Evolutionary conservation across 2,329 filamentous ascomycete species (phyloP).

Genomic region (Lachnellula hyalina): DNA sequence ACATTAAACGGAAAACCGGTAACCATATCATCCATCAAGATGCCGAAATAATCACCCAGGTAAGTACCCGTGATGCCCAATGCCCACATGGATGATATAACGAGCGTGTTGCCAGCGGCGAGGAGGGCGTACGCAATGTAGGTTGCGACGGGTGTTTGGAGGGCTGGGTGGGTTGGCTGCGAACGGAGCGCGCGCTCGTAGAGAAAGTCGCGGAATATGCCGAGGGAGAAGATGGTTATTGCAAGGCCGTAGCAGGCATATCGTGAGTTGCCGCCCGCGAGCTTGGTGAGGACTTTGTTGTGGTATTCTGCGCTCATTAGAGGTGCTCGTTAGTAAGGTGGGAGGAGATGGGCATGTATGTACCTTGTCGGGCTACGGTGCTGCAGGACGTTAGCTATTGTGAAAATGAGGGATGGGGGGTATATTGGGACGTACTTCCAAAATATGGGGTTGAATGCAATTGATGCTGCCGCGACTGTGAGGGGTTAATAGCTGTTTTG

Average conservation of each 20-base stretch:
- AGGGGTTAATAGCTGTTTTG: slow-evolving; percentile 16
- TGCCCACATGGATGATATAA: slow-evolving; percentile 83
- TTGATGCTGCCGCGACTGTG: slow-evolving; percentile 71
- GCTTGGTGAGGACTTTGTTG: slow-evolving; percentile 80
- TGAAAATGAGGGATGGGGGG: not conserved
- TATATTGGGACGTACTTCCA: slow-evolving; percentile 75
- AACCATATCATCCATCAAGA: slow-evolving; percentile 92
- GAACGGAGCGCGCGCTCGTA: slow-evolving; percentile 79
- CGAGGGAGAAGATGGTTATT: slow-evolving; percentile 82
- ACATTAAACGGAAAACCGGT: slow-evolving; percentile 96
- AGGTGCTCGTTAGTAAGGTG: slow-evolving; percentile 7
- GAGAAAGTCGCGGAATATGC: slow-evolving; percentile 79
- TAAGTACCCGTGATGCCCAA: slow-evolving; percentile 95
- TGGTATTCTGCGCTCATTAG: slow-evolving; percentile 66
- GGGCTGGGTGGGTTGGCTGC: slow-evolving; percentile 68
- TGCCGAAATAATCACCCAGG: slow-evolving; percentile 96
- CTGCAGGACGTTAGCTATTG: slow-evolving; percentile 40
- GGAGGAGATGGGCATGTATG: slow-evolving; percentile 17
- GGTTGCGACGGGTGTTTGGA: slow-evolving; percentile 55
- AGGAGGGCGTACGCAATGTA: slow-evolving; percentile 68
- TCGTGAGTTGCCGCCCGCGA: slow-evolving; percentile 73
- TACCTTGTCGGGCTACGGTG: slow-evolving; percentile 78
- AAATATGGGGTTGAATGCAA: slow-evolving; percentile 96
- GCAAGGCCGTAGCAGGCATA: slow-evolving; percentile 87
- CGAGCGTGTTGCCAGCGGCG: slow-evolving; percentile 71